These are phyloP conservation scores for Flaveria bidentis DNA, from an alignment of 129 eudicot species.

Conservation along the genomic window DNA sequence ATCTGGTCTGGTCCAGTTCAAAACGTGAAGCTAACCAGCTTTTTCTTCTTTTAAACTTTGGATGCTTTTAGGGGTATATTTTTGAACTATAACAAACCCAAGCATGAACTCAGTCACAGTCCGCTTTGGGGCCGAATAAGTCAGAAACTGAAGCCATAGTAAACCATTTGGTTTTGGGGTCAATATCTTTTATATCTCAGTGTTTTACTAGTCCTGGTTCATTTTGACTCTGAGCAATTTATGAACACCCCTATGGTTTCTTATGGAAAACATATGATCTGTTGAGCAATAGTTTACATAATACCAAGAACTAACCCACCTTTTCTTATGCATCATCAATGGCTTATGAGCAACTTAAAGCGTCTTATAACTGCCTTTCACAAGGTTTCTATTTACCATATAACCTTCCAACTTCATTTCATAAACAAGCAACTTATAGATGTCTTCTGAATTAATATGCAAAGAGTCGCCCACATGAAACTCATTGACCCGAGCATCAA, in stretches of 20 bases:
- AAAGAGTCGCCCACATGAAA: conserved; percentile 66
- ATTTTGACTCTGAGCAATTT: neutral
- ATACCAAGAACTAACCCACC: conserved; percentile 12
- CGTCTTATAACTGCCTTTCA: conserved; percentile 11
- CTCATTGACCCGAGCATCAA: conserved; percentile 48
- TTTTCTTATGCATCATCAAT: neutral
- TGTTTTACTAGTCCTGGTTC: neutral
- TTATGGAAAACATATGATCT: neutral
- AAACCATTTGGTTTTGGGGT: neutral
- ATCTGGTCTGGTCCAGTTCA: neutral
- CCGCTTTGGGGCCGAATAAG: neutral
- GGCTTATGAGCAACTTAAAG: conserved; percentile 14
- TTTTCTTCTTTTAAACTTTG: neutral
- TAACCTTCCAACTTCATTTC: conserved; percentile 52
- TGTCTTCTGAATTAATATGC: conserved; percentile 39
- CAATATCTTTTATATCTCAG: neutral
- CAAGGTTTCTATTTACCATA: conserved; percentile 24
- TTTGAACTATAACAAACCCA: neutral
- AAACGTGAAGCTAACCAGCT: neutral
- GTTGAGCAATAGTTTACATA: neutral
- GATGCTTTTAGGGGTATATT: neutral
- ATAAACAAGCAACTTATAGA: conserved; percentile 49
- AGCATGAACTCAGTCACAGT: neutral
- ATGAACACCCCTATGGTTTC: neutral
- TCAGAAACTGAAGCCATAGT: neutral